Percentiles rank a stretch among this genome's conserved stretches.
phyloP scores from a whole-genome alignment of 1,284 basidiomycete species.

The Tylopilus sp. region DNA sequence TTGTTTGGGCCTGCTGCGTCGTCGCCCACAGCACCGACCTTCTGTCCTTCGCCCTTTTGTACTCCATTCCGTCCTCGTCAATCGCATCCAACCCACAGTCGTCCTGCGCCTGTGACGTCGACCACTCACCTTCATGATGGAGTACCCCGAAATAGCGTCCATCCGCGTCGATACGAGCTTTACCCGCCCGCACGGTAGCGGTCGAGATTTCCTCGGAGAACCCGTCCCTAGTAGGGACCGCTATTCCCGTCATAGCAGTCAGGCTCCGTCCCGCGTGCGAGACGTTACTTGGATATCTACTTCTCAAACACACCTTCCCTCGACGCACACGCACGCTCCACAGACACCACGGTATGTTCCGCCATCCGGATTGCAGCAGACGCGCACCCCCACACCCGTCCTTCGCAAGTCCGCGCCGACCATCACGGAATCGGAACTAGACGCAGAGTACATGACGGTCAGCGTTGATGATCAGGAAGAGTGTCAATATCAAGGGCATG shows the following conservation, averaged over 20 bases:
- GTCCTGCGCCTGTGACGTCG: background rate
- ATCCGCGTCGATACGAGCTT: slow-evolving; percentile 33
- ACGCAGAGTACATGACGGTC: slow-evolving; percentile 36
- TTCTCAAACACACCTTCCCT: slow-evolving; percentile 29
- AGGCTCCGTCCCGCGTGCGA: slow-evolving; percentile 24
- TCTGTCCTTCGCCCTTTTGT: background rate
- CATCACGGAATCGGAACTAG: slow-evolving; percentile 32
- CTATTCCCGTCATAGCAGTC: slow-evolving; percentile 30
- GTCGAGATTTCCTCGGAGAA: slow-evolving; percentile 29
- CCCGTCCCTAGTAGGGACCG: slow-evolving; percentile 21
- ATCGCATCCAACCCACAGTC: background rate
- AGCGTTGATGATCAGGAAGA: slow-evolving; percentile 30
- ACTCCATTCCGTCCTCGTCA: slow-evolving; percentile 1
- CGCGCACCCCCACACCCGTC: slow-evolving; percentile 29
- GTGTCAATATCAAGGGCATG: slow-evolving; percentile 19
- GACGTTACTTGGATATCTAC: slow-evolving; percentile 33
- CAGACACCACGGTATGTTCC: slow-evolving; percentile 29
- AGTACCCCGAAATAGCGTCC: slow-evolving; percentile 22
- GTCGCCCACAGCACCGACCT: slow-evolving; percentile 3
- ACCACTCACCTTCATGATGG: slow-evolving; percentile 16
- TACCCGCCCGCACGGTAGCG: slow-evolving; percentile 25
- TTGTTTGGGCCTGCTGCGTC: slow-evolving; percentile 27
- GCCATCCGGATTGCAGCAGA: slow-evolving; percentile 20
- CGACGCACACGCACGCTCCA: slow-evolving; percentile 29
- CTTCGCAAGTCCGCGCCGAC: slow-evolving; percentile 32